Percentiles rank a stretch among this genome's conserved stretches.
Conservation (phyloP, 192 early-diverging fungal genomes). For the Entomortierella parvispora region DNA sequence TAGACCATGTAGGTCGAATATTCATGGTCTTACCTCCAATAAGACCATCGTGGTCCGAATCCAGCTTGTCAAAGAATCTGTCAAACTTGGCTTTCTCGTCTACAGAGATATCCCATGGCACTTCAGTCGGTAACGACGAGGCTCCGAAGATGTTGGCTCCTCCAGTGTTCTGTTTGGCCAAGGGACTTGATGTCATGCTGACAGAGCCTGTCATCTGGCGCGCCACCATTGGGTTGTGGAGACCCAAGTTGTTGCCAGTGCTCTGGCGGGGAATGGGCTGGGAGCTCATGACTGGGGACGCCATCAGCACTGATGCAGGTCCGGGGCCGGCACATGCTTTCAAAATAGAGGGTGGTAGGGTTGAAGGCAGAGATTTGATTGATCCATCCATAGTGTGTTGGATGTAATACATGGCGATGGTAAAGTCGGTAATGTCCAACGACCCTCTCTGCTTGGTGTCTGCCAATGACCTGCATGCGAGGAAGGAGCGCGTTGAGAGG, state of each 20-base stretch:
- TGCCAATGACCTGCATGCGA: constrained; percentile 68
- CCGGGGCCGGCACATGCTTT: constrained; percentile 51
- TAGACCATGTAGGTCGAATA: constrained; percentile 8
- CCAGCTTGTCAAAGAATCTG: constrained; percentile 80
- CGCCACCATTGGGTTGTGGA: constrained; percentile 23
- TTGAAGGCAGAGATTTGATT: constrained; percentile 71
- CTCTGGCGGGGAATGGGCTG: constrained; percentile 38
- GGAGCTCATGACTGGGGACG: constrained; percentile 24
- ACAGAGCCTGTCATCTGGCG: constrained; percentile 36
- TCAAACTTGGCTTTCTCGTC: constrained; percentile 82
- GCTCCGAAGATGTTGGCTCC: constrained; percentile 32
- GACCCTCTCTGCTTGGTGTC: constrained; percentile 78
- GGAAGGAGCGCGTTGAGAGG: background rate
- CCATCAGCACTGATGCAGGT: constrained; percentile 14
- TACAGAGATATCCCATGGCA: constrained; percentile 78
- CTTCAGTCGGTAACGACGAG: constrained; percentile 10
- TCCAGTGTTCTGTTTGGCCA: constrained; percentile 47
- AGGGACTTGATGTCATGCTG: constrained; percentile 28
- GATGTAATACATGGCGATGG: constrained; percentile 92
- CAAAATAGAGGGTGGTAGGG: constrained; percentile 73
- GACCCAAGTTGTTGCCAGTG: constrained; percentile 48
- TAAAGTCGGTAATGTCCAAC: constrained; percentile 85
- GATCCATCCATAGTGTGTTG: constrained; percentile 81
- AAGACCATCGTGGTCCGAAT: constrained; percentile 67
- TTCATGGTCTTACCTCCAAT: constrained; percentile 73